These are phyloP conservation scores for Thelonectria olida DNA, from an alignment of 2,329 filamentous ascomycete species.

Conservation along the genomic window DNA sequence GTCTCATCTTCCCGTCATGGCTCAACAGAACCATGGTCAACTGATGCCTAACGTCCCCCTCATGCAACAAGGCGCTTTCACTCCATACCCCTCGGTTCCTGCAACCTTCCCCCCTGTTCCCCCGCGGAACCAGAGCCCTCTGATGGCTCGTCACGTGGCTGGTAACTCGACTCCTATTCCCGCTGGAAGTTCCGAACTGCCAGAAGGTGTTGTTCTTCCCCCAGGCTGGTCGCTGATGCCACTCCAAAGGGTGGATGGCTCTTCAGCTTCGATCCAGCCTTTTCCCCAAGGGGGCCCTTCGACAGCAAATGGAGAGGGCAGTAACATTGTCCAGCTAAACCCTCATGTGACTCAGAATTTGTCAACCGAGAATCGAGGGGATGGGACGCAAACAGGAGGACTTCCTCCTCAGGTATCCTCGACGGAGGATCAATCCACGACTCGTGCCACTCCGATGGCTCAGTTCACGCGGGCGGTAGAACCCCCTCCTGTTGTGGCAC, in stretches of 20 bases:
- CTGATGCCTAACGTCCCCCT: constrained; percentile 28
- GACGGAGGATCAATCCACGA: constrained; percentile 15
- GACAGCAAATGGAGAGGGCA: constrained; percentile 24
- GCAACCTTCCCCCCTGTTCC: no score
- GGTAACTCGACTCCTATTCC: constrained; percentile 62
- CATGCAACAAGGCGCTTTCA: constrained; percentile 29
- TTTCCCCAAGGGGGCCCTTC: constrained; percentile 35
- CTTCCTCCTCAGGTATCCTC: constrained; percentile 7
- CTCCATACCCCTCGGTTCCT: constrained; percentile 36
- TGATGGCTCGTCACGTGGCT: constrained; percentile 59
- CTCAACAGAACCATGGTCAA: constrained; percentile 27
- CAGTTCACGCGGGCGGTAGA: constrained; percentile 32
- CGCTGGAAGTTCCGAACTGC: constrained; percentile 68
- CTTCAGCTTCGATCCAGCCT: constrained; percentile 32
- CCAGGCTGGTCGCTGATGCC: constrained; percentile 73
- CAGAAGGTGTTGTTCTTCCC: constrained; percentile 70
- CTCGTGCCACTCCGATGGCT: constrained; percentile 17
- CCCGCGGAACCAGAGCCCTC: constrained; percentile 51
- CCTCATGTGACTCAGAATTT: constrained; percentile 26
- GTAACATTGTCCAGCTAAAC: constrained; percentile 17
- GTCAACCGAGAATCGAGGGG: constrained; percentile 25
- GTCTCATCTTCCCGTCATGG: constrained; percentile 20
- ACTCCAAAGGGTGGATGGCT: constrained; percentile 62
- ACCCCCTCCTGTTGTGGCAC: constrained; percentile 53
- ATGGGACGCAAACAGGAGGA: constrained; percentile 21